phyloP scores from a whole-genome alignment of 129 eudicot genomes.

The Helichrysum umbraculigerum region DNA sequence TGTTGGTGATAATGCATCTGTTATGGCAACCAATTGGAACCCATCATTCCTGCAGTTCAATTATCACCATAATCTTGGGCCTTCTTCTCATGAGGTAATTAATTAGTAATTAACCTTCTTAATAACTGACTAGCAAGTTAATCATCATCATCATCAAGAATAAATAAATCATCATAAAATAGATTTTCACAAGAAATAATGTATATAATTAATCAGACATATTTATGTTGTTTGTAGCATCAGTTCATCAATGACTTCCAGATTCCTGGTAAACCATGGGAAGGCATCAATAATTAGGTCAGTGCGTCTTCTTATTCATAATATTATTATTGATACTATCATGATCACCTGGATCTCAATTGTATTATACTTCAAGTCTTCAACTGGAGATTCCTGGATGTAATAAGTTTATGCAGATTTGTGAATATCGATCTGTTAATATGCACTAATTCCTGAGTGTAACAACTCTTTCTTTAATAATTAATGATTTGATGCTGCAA shows the following conservation, averaged over 20 bases:
- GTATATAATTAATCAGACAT: background rate
- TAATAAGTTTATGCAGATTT: slow-evolving; percentile 10
- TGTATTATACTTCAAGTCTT: background rate
- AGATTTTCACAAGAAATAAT: background rate
- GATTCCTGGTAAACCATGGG: slow-evolving; percentile 41
- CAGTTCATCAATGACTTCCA: slow-evolving; percentile 38
- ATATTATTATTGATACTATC: too few relatives aligned
- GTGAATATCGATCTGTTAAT: too few relatives aligned
- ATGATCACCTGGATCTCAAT: background rate
- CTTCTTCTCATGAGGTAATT: slow-evolving; percentile 44
- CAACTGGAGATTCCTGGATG: background rate
- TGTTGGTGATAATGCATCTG: slow-evolving; percentile 21
- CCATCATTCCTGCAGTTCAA: slow-evolving; percentile 34
- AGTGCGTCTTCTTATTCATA: background rate
- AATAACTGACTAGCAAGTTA: background rate
- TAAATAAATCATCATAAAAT: background rate
- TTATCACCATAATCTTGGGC: slow-evolving; percentile 41
- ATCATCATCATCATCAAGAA: background rate
- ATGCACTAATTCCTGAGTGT: background rate
- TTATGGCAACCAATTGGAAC: slow-evolving; percentile 36
- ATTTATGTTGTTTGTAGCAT: slow-evolving; percentile 35
- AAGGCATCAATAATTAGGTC: slow-evolving; percentile 31
- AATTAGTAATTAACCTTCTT: background rate
- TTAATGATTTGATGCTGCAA: background rate
- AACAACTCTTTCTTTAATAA: background rate